Evolutionary conservation across 306 rosid genomes (phyloP), one percentile per base, ranked within the genome.

Genomic region (Begonia peltatifolia): DNA sequence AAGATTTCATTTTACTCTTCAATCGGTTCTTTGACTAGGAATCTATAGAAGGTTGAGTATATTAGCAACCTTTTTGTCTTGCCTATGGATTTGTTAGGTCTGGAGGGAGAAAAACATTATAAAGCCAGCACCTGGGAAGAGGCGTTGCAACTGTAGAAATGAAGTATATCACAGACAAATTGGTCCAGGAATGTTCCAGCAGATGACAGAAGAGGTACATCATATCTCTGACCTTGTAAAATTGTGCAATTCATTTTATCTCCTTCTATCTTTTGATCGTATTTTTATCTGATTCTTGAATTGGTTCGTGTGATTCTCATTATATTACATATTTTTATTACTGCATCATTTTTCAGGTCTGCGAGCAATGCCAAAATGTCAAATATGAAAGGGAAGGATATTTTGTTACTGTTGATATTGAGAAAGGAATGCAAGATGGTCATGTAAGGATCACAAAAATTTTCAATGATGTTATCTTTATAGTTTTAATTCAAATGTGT

Each of bases 391-490:
- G 99, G 69, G 99, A 90, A 78, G 99, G 99, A 44, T 86, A 86
- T 74, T 83, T 78, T 42, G 51, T 86, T 49, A 86, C 94, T 22
- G 95, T 90, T 63, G 99, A 90, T 66, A 86, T 90, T 44, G 99
- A 90, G 79, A 90, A 90, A 68, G 99, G 99, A 75, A 86, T 86
- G 99, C 92, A 79, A 74, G 95, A 90, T 73, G 99, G 99, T 42
- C 86, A 90, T 79, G 99, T 90, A 83, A 79, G 82, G 64, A 50
- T 66, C 42, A 52, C 59, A 3, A 11, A 18, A 59, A 62, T 62
- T 50, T 55, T 35, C 23, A 38, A 14, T 30, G 38, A 30, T 30
- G 23, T 20, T 20, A 20, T 20, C 23, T 20, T 20, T 20, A 20
- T 20, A 20, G 2, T 20, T 20, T 20, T 20, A 2, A 20, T 20